phyloP scores from a whole-genome alignment of 495 filamentous ascomycete genomes.

The Aspergillus kassunensis region DNA sequence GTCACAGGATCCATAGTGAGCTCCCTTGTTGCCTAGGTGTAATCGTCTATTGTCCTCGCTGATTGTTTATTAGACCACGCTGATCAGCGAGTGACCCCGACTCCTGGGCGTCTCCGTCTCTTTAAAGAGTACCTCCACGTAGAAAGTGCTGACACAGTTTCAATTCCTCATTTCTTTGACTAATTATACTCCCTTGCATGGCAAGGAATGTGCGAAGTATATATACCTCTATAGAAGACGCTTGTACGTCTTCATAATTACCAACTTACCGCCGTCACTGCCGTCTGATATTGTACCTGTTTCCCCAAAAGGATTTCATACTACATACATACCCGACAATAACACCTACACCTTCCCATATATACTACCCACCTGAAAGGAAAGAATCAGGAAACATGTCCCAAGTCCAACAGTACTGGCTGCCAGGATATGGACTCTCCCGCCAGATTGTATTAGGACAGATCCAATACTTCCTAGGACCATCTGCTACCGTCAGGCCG shows the following conservation, averaged over 20 bases:
- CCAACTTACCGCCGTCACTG: constrained; percentile 2
- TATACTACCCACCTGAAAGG: background rate
- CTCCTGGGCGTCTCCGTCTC: constrained; percentile 4
- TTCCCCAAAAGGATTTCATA: background rate
- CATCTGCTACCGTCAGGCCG: constrained; percentile 45
- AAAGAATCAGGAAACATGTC: constrained; percentile 30
- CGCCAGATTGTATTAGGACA: constrained; percentile 51
- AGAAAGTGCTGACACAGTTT: constrained; percentile 9
- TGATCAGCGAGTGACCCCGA: constrained; percentile 9
- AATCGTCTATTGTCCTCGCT: constrained; percentile 1
- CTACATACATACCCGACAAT: constrained; percentile 3
- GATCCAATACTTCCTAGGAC: constrained; percentile 51
- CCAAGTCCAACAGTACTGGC: constrained; percentile 46
- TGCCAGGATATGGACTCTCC: constrained; percentile 51
- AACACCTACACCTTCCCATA: too few species aligned
- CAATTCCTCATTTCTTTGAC: constrained; percentile 10
- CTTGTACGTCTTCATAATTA: constrained; percentile 11
- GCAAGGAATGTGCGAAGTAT: constrained; percentile 8
- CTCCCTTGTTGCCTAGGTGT: constrained; percentile 8
- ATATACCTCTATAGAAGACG: constrained; percentile 16
- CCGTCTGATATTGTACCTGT: too few species aligned
- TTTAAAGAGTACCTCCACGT: constrained; percentile 13
- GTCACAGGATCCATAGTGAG: constrained; percentile 10
- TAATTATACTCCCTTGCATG: constrained; percentile 17
- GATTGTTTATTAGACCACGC: constrained; percentile 4